Base-by-base conservation (phyloP, 345 rosid species). In the Firmiana major region DNA sequence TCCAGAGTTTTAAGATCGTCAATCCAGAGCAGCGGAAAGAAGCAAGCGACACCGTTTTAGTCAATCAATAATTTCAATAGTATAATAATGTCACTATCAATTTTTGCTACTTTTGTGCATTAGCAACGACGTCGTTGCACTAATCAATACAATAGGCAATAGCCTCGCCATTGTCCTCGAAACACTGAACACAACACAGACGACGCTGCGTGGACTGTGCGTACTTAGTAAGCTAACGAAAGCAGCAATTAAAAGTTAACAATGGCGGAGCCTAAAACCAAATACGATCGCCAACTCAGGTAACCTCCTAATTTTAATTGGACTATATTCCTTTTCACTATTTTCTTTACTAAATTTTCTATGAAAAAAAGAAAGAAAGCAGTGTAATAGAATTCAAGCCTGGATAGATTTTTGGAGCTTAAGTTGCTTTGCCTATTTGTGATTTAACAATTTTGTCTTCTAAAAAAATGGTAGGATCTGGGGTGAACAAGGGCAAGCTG, bases 231-330 rank as follows among this genome's bases (percentile, higher is more conserved):
- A 75, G 43, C 16, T 78, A 78, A 81, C 81, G 63, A 67, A 68
- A 68, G 7, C 40, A 38, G 22, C 8, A 21, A 26, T 64, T 31
- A 10, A 3, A n/a, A n/a, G 17, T 15, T 26, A 57, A 36, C 85
- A 83, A 90, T 93, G 98, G 90, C 90, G 53, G 99, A 95, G 69
- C 86, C 92, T 12, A 95, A 93, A 83, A 81, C 83, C 71, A 95
- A 95, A 83, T 93, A 95, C 88, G 98, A 95, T 88, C 99, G 97
- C 74, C 99, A 95, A 73, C 99, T 95, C 77, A 93, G 99, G 98
- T 91, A 51, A 12, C 9, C 42, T 22, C 10, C 15, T 48, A n/a
- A 40, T 16, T 65, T 0, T n/a, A 40, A 9, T 65, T 65, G 19
- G 24, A 38, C 38, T 55, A 0, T 38, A 13, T 55, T 65, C 48